phyloP scores from a whole-genome alignment of 768 basidiomycete genomes.

The Lyophyllum semitale region DNA sequence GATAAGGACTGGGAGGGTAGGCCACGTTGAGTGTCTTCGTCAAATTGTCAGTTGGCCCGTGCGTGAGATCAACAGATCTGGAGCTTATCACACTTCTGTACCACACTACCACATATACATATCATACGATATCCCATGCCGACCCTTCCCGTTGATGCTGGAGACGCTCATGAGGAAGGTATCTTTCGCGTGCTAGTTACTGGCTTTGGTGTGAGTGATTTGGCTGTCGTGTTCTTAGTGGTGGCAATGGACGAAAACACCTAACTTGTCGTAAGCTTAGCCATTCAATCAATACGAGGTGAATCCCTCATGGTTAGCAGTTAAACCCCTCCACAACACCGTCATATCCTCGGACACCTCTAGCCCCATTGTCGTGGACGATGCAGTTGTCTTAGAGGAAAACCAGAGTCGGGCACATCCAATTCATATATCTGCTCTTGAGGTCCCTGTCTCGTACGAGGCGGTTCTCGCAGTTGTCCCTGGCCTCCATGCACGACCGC shows the following conservation, averaged over 20 bases:
- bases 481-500: conserved; percentile 61
- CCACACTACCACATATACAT: neutral
- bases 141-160: conserved; percentile 21
- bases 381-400: conserved; percentile 17
- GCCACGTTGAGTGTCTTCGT: neutral
- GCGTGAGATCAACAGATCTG: conserved; percentile 19
- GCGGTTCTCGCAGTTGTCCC: conserved; percentile 57
- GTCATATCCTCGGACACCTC: conserved; percentile 43
- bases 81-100: neutral
- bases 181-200: conserved; percentile 50
- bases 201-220: conserved; percentile 53
- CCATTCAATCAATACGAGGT: conserved; percentile 56
- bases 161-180: conserved; percentile 27
- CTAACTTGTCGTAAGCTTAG: conserved; percentile 32
- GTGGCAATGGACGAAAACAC: conserved; percentile 5
- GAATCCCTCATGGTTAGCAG: conserved; percentile 78
- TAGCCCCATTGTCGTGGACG: conserved; percentile 25
- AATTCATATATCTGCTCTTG: conserved; percentile 61
- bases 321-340: conserved; percentile 59
- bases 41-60: conserved; percentile 15
- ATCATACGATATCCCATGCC: conserved; percentile 29
- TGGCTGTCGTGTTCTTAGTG: conserved; percentile 1
- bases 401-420: conserved; percentile 28
- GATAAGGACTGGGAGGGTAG: conserved; percentile 51
- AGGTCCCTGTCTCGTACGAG: conserved; percentile 62